Base-by-base conservation (phyloP, 139 green algal species). In the Helicosporidium sp. region DNA sequence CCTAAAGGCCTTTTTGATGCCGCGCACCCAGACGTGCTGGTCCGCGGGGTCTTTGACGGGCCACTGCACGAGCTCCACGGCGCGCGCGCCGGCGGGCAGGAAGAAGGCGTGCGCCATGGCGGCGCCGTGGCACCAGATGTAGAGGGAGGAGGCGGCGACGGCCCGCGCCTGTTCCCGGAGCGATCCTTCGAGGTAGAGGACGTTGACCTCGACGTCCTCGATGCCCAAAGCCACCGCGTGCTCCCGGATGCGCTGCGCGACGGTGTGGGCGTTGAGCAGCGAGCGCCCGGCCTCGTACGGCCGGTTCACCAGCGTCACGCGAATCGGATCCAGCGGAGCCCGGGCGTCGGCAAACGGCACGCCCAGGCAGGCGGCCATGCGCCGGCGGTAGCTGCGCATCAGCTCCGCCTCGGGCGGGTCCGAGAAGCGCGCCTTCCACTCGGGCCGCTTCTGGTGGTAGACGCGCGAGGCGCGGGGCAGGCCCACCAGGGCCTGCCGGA, bases 51-150 rank as follows among this genome's bases (percentile, higher is more conserved):
- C 49, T 12, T 46, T 36, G 25, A 49, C 40, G 0, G 33, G 26
- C 49, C 49, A 56, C 26, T 46, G 49, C 7, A 56, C 31, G 2
- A 56, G 25, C 49, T 56, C 49, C 13, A 56, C 23, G 6, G 49
- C 49, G 12, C 27, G 40, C 16, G 49, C 49, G 5, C 49, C 49
- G 39, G 23, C 17, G 27, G 49, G 49, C 5, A 56, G 49, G 26
- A 56, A 56, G 25, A 56, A 36, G 26, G 33, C 27, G 15, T 56
- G 40, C n/a, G 49, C 49, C 49, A 56, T 56, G 40, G 49, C 49
- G 16, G 49, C 49, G 6, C 49, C 49, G 8, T 56, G 49, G 6
- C 39, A 33, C 49, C 49, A 56, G 39, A 56, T 48, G 18, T 49
- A 39, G 40, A 56, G 41, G 39, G 39, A 49, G 49, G 39, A 49